A percentile compares a stretch with the other conserved stretches of the same genome.
Conservation (phyloP, 495 filamentous ascomycete genomes). For the Extremus antarcticus region DNA sequence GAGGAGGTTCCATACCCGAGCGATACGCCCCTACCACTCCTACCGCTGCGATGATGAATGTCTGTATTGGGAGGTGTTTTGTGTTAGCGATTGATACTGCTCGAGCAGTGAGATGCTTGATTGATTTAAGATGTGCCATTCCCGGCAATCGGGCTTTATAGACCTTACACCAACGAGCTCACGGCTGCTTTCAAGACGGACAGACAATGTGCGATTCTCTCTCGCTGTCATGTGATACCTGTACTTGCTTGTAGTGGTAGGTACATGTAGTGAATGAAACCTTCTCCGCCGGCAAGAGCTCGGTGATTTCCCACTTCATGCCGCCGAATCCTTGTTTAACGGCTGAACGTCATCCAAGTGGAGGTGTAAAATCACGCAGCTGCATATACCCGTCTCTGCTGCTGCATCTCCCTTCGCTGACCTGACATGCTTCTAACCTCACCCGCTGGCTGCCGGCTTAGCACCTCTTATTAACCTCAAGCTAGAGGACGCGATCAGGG, state of each 20-base stretch:
- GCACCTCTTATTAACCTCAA: neutral
- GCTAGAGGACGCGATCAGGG: neutral
- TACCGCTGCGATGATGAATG: slow-evolving; percentile 5
- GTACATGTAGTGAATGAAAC: too few relatives aligned
- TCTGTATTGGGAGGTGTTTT: neutral
- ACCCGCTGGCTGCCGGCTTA: neutral
- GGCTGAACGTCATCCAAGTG: neutral
- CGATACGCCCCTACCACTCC: slow-evolving; percentile 6
- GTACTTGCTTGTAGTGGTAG: too few relatives aligned
- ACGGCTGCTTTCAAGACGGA: too few relatives aligned
- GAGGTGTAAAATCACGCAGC: neutral
- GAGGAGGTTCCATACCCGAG: slow-evolving; percentile 9
- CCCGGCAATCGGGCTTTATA: neutral
- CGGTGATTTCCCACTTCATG: neutral
- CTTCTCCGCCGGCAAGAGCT: neutral
- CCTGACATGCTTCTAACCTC: neutral
- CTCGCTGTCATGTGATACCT: too few relatives aligned
- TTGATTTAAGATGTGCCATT: neutral
- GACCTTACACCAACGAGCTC: too few relatives aligned
- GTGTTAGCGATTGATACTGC: neutral
- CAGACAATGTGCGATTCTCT: too few relatives aligned
- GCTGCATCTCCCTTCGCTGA: too few relatives aligned
- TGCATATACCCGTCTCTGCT: neutral
- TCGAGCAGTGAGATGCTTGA: too few relatives aligned
- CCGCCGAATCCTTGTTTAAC: neutral